A percentile compares a stretch with the other conserved stretches of the same genome.
These are phyloP conservation scores for Chrysanthemum makinoi DNA, from an alignment of 129 eudicot species.

Conservation along the genomic window DNA sequence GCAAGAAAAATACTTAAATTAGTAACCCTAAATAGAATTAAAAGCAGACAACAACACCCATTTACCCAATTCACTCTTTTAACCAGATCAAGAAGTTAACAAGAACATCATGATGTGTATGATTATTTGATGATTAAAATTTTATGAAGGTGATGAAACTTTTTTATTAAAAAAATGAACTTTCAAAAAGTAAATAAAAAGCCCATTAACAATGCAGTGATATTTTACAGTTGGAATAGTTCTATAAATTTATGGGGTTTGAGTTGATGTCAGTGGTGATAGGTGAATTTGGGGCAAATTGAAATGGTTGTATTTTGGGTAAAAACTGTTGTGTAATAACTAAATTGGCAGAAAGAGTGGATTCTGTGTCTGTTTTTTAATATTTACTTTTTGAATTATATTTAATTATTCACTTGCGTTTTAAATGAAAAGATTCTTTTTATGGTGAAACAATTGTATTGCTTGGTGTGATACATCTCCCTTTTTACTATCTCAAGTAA, in stretches of 20 bases:
- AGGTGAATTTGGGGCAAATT: conserved; percentile 33
- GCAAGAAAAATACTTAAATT: conserved; percentile 19
- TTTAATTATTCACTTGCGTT: conserved; percentile 19
- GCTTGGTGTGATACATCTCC: conserved; percentile 9
- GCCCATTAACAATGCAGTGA: conserved; percentile 24
- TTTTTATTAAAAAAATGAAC: conserved; percentile 6
- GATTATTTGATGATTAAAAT: neutral
- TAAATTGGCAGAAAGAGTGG: conserved; percentile 26
- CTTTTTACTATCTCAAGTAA: conserved; percentile 20
- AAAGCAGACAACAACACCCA: conserved; percentile 27
- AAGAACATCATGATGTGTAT: conserved; percentile 13
- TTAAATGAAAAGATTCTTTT: conserved; percentile 25
- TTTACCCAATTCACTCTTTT: conserved; percentile 33
- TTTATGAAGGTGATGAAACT: conserved; percentile 24
- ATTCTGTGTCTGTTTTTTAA: conserved; percentile 11
- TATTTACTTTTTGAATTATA: no score
- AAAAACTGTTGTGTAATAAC: conserved; percentile 32
- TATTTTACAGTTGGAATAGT: conserved; percentile 17
- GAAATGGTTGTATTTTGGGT: conserved; percentile 29
- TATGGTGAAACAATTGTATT: conserved; percentile 26
- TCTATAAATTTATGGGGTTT: conserved; percentile 9
- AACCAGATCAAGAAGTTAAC: conserved; percentile 34
- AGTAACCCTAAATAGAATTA: conserved; percentile 34
- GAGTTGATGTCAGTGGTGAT: conserved; percentile 31
- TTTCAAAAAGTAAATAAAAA: conserved; percentile 22